Base-by-base conservation (phyloP, 225 moss, liverwort and hornwort genomes). In the Physcomitrium patens region DNA sequence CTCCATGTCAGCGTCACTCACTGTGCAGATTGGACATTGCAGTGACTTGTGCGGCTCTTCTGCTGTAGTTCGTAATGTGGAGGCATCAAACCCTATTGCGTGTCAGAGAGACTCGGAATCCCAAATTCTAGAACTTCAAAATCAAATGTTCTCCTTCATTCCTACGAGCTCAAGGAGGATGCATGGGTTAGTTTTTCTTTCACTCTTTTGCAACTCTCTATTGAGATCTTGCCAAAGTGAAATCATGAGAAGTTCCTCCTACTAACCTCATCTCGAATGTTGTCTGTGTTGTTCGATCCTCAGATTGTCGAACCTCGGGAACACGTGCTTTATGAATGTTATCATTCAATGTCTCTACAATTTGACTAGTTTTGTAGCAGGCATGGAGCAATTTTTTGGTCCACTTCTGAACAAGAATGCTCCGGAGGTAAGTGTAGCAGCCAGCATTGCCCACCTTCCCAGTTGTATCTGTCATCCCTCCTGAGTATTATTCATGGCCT, bases 271-370 rank as follows among this genome's bases (percentile, higher is more conserved):
- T 37, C 31, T 0, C 23, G 13, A 44, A 20, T 1, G 28, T 80
- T 2, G 10, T 3, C 37, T 8, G 1, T 62, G 5, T 74, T 47
- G 23, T 14, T 67, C 54, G 59, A 17, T 45, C 68, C 31, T 46
- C 81, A 81, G 81, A 63, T 24, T 81, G 54, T 72, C 63, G 61
- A 81, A 81, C 48, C 77, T 81, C 0, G 81, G 81, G 22, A 81
- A 81, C 43, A 81, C 81, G 17, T 81, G 81, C 81, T 81, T 77
- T 56, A 81, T 81, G 81, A 81, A 77, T 68, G 81, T 81, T 31
- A 71, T 81, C 28, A 22, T 81, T 24, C 81, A 81, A 41, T 18
- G 67, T 27, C 81, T 81, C 13, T 73, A 49, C 55, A 81, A 67
- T 42, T 68, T 81, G 81, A 55, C 81, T 5, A 81, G 67, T 72